Conservation (phyloP, 169 alveolate genomes). For the Cryptosporidium xiaoi region DNA sequence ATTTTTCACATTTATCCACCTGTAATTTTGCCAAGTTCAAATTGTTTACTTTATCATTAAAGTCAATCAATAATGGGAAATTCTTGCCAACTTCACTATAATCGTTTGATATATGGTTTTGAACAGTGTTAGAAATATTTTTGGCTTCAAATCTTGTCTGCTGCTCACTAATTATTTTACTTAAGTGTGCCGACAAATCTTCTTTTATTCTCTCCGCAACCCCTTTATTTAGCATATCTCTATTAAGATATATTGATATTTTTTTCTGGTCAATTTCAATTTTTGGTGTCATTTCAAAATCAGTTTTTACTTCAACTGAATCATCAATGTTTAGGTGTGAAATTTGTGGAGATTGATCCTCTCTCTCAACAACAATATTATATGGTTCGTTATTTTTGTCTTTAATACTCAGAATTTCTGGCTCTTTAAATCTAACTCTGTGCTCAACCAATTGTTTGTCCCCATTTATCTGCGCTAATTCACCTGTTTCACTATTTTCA, state of each 20-base stretch:
- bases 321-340: neutral
- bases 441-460: neutral
- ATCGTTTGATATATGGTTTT: no score
- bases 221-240: slow-evolving; percentile 24
- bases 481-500: neutral
- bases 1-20: neutral
- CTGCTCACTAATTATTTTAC: neutral
- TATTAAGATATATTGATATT: slow-evolving; percentile 5
- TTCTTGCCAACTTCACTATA: no score
- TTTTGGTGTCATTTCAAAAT: neutral
- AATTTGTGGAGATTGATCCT: neutral
- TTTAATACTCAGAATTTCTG: neutral
- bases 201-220: slow-evolving; percentile 28
- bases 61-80: no score
- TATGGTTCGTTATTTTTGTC: slow-evolving; percentile 1
- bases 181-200: slow-evolving; percentile 16
- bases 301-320: neutral
- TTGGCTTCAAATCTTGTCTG: neutral
- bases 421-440: slow-evolving; percentile 10
- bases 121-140: no score
- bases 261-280: slow-evolving; percentile 3
- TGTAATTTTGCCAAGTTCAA: no score
- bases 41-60: no score
- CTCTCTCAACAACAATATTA: slow-evolving; percentile 27
- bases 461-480: neutral